These are phyloP conservation scores for Ogataea nitratoaversa DNA, from an alignment of 805 yeast genomes.

Conservation along the genomic window DNA sequence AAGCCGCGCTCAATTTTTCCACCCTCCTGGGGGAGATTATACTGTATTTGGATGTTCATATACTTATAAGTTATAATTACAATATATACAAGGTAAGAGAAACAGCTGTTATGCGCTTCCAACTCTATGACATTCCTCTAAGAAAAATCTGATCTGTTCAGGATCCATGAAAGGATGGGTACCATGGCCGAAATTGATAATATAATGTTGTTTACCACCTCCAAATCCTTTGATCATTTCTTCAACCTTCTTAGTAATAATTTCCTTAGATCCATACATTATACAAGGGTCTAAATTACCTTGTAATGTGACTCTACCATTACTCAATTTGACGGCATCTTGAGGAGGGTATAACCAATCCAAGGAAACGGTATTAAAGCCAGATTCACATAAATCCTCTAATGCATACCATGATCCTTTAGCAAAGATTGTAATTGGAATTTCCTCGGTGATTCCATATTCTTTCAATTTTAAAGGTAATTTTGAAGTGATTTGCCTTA, in stretches of 20 bases:
- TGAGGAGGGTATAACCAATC: conserved; percentile 89
- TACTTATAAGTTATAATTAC: neutral
- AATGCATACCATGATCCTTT: conserved; percentile 98
- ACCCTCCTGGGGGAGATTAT: too few relatives aligned
- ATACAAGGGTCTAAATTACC: conserved; percentile 96
- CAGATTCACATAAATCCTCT: conserved; percentile 74
- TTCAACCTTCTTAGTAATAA: conserved; percentile 75
- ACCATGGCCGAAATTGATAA: conserved; percentile 96
- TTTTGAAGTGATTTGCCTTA: conserved; percentile 66
- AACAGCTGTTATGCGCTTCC: conserved; percentile 47
- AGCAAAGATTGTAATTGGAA: conserved; percentile 88
- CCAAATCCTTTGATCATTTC: conserved; percentile 87
- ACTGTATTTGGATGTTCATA: too few relatives aligned
- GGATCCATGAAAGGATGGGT: conserved; percentile 98
- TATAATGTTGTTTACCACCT: conserved; percentile 89
- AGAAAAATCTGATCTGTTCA: conserved; percentile 77
- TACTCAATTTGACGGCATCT: conserved; percentile 72
- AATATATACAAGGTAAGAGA: too few relatives aligned
- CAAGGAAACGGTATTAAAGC: conserved; percentile 83
- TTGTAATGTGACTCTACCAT: conserved; percentile 79
- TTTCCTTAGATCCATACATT: conserved; percentile 84
- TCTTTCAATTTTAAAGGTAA: conserved; percentile 68
- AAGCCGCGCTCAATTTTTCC: too few relatives aligned
- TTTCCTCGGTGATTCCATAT: conserved; percentile 61
- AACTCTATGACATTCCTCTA: conserved; percentile 80